Base-by-base conservation (phyloP, 805 yeast species). In the Yamadazyma ubonensis region DNA sequence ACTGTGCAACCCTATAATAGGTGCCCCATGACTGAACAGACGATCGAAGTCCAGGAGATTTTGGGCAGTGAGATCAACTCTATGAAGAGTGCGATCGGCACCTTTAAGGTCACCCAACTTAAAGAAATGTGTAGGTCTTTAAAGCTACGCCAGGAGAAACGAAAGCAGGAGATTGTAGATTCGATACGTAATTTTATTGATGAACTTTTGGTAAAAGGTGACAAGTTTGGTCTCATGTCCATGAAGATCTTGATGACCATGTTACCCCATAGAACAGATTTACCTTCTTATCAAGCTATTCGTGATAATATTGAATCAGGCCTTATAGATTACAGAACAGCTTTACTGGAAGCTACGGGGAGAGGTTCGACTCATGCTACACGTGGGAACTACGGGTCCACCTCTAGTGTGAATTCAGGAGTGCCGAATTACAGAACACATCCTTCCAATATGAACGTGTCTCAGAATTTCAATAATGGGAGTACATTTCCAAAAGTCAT, bases 91-190 rank as follows among this genome's bases (percentile, higher is more conserved):
- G 20, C 15, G 10, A 26, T 32, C 9, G 12, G 18, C 10, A 12
- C 14, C 29, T 21, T 35, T 46, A 75, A 73, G 48, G 78, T 80
- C 2, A 59, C 71, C 0, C 76, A 75, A 39, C 63, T 82, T 40
- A 81, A 80, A 55, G 70, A 63, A 14, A 52, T 82, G 1, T 73
- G 81, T 25, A 65, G 76, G 31, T 52, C 78, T 1, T 52, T 25
- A 17, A 18, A 10, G 3, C 8, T 33, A 6, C 29, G 34, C 9
- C 32, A 29, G 11, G 39, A 37, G 14, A 33, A 39, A 18, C 17
- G 23, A 20, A 39, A 34, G 29, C 25, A n/a, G 7, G 38, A 39
- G 10, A 17, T n/a, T 6, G 18, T 38, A 2, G 36, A 38, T 4
- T 12, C 22, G 6, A 18, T 38, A n/a, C 7, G 17, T 3, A 6